A percentile compares a stretch with the other conserved stretches of the same genome.
Evolutionary conservation across 2,329 filamentous ascomycete species (phyloP).

Genomic region (Dryadomyces quercus-mongolicae): DNA sequence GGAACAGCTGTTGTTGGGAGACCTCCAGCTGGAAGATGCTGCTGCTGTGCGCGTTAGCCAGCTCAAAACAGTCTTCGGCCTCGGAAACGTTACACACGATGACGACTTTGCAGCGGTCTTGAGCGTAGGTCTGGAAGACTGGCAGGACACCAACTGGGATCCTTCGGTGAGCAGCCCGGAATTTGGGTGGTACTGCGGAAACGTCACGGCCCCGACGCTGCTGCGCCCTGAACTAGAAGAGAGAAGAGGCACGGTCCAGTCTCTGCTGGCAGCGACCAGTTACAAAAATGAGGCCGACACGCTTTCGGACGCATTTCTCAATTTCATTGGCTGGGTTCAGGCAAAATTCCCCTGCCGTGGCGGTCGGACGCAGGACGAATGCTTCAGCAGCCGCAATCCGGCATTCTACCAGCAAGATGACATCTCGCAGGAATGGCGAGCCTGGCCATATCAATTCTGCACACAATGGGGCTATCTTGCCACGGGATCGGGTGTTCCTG

Average conservation of each 20-base stretch:
- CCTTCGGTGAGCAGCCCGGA: conserved; percentile 26
- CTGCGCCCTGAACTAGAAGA: conserved; percentile 29
- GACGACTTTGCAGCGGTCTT: conserved; percentile 37
- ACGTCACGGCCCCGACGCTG: conserved; percentile 27
- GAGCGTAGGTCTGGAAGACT: conserved; percentile 24
- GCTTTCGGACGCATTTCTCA: conserved; percentile 33
- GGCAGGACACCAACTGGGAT: conserved; percentile 43
- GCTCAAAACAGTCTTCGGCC: conserved; percentile 32
- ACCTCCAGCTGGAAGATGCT: neutral
- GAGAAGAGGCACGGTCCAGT: conserved; percentile 21
- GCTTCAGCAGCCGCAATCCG: conserved; percentile 23
- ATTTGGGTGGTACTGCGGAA: conserved; percentile 36
- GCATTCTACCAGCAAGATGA: conserved; percentile 22
- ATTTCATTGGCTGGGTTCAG: conserved; percentile 36
- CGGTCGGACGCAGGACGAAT: conserved; percentile 21
- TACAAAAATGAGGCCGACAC: conserved; percentile 22
- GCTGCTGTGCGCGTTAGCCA: conserved; percentile 11
- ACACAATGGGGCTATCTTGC: conserved; percentile 67
- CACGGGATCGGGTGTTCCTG: conserved; percentile 58
- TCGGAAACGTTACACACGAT: conserved; percentile 29
- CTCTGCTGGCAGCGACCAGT: conserved; percentile 28
- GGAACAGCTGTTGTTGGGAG: neutral
- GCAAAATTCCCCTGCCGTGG: conserved; percentile 15
- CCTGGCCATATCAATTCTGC: conserved; percentile 43
- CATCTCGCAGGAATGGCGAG: conserved; percentile 27